phyloP scores from a whole-genome alignment of 2,329 filamentous ascomycete species.

The Claviceps lovelessii region DNA sequence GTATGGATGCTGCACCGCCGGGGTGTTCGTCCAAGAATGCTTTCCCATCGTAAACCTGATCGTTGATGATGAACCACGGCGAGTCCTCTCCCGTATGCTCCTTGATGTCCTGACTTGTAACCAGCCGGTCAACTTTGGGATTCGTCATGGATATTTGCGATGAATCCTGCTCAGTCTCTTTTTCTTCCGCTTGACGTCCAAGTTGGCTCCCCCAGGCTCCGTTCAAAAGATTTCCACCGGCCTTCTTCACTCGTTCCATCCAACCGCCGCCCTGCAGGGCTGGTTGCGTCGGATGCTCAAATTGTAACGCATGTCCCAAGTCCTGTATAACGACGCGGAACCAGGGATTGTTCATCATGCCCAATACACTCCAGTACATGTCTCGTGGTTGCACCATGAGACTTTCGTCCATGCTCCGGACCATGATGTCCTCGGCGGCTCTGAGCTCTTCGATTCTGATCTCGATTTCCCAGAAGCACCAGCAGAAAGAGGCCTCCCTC shows the following conservation, averaged over 20 bases:
- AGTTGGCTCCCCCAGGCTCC: slow-evolving; percentile 71
- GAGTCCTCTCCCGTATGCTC: slow-evolving; percentile 48
- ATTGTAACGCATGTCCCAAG: slow-evolving; percentile 47
- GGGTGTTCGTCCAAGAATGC: slow-evolving; percentile 69
- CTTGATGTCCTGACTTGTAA: slow-evolving; percentile 58
- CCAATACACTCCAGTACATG: slow-evolving; percentile 90
- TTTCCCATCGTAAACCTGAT: slow-evolving; percentile 80
- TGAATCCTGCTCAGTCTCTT: slow-evolving; percentile 31
- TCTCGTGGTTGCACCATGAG: slow-evolving; percentile 79
- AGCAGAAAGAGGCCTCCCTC: slow-evolving; percentile 74
- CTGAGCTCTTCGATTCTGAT: slow-evolving; percentile 48
- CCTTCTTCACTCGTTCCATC: slow-evolving; percentile 85
- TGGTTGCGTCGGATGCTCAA: slow-evolving; percentile 82
- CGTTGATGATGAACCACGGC: slow-evolving; percentile 81
- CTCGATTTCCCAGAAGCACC: slow-evolving; percentile 79
- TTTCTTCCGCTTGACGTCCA: slow-evolving; percentile 32
- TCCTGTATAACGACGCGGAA: slow-evolving; percentile 66
- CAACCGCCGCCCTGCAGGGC: slow-evolving; percentile 66
- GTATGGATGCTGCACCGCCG: slow-evolving; percentile 73
- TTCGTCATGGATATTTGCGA: slow-evolving; percentile 68
- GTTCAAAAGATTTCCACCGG: slow-evolving; percentile 65
- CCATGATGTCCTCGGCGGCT: slow-evolving; percentile 56
- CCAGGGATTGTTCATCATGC: slow-evolving; percentile 99
- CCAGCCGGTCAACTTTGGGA: slow-evolving; percentile 44
- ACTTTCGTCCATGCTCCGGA: slow-evolving; percentile 79